phyloP scores from a whole-genome alignment of 495 filamentous ascomycete genomes.

The Stereocaulon alpinum region DNA sequence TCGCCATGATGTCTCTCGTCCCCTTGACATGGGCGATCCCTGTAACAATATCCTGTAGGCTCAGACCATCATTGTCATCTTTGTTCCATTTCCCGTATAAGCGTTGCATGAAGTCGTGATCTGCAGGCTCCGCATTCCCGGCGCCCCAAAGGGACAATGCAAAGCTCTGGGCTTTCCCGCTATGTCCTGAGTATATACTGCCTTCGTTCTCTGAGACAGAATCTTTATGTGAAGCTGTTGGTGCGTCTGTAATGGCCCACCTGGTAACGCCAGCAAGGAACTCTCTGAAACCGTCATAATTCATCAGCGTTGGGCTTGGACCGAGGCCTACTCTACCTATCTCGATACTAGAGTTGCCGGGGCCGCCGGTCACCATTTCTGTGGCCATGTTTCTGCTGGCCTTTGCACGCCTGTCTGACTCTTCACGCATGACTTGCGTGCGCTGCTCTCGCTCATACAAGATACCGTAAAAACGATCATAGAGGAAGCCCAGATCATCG shows the following conservation, averaged over 20 bases:
- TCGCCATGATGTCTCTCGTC: constrained; percentile 88
- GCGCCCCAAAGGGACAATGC: constrained; percentile 60
- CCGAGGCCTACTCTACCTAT: constrained; percentile 83
- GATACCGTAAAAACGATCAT: constrained; percentile 85
- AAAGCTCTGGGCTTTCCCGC: constrained; percentile 37
- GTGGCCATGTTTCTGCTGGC: constrained; percentile 44
- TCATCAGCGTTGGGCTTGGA: constrained; percentile 81
- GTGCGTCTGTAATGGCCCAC: constrained; percentile 83
- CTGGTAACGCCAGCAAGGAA: constrained; percentile 79
- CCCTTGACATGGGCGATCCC: constrained; percentile 87
- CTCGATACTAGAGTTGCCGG: constrained; percentile 40
- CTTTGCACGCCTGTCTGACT: constrained; percentile 55
- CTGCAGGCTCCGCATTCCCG: constrained; percentile 67
- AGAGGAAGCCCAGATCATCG: constrained; percentile 78
- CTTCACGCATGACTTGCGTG: constrained; percentile 64
- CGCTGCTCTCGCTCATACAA: constrained; percentile 85
- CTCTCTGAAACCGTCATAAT: constrained; percentile 90
- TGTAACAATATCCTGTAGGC: constrained; percentile 80
- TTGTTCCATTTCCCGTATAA: constrained; percentile 83
- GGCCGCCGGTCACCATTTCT: constrained; percentile 37
- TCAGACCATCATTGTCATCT: constrained; percentile 62
- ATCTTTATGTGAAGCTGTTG: constrained; percentile 45
- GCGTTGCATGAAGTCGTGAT: constrained; percentile 90
- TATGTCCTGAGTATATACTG: constrained; percentile 45
- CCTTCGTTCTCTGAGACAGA: constrained; percentile 41